Percentiles rank a stretch among this genome's conserved stretches.
Conservation (phyloP, 2,329 filamentous ascomycete species). For the Rhynchosporium graminicola region DNA sequence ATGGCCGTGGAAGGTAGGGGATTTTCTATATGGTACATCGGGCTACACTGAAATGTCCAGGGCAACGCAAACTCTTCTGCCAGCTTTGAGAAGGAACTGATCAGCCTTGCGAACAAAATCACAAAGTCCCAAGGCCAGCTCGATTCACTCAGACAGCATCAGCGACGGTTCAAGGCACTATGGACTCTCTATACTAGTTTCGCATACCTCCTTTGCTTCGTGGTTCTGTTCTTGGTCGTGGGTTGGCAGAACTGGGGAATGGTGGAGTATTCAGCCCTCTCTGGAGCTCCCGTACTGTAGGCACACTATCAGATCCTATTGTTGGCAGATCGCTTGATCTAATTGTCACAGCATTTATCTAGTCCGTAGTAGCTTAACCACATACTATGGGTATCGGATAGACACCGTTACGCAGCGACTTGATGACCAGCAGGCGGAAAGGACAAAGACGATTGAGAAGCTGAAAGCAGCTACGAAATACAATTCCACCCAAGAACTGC, state of each 20-base stretch:
- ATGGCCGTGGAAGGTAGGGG: slow-evolving; percentile 78
- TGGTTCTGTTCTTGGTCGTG: slow-evolving; percentile 81
- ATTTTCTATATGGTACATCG: slow-evolving; percentile 23
- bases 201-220: slow-evolving; percentile 82
- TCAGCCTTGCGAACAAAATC: slow-evolving; percentile 81
- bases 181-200: slow-evolving; percentile 91
- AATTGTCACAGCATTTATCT: slow-evolving; percentile 68
- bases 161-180: slow-evolving; percentile 78
- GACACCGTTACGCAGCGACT: slow-evolving; percentile 67
- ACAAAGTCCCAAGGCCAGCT: slow-evolving; percentile 70
- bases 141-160: slow-evolving; percentile 69
- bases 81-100: slow-evolving; percentile 89
- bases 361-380: slow-evolving; percentile 64
- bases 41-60: slow-evolving; percentile 47
- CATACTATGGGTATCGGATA: slow-evolving; percentile 81
- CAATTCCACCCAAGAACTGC: slow-evolving; percentile 86
- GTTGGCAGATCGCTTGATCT: neutral
- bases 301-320: slow-evolving; percentile 34
- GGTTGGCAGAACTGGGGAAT: slow-evolving; percentile 78
- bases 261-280: slow-evolving; percentile 75
- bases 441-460: slow-evolving; percentile 86
- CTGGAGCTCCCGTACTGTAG: slow-evolving; percentile 77
- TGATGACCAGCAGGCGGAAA: slow-evolving; percentile 74
- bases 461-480: slow-evolving; percentile 95
- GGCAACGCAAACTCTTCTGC: slow-evolving; percentile 79